Percentiles rank a stretch among this genome's conserved stretches.
These are phyloP conservation scores for Hyphopichia homilentoma DNA, from an alignment of 805 yeast genomes.

Conservation along the genomic window DNA sequence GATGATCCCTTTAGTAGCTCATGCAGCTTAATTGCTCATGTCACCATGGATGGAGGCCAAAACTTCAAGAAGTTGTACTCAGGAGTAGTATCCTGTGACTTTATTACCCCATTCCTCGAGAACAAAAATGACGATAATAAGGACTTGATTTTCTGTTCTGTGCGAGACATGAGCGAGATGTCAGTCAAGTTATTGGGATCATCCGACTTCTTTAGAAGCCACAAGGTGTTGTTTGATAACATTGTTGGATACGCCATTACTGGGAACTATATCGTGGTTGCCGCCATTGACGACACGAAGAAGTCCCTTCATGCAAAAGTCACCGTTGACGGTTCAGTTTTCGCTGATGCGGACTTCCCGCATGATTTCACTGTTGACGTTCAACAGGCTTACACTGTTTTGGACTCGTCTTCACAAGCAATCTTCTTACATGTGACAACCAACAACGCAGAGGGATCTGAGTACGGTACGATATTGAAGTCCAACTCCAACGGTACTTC, in stretches of 20 bases:
- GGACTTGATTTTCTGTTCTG: slow-evolving; percentile 64
- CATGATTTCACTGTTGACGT: slow-evolving; percentile 51
- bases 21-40: slow-evolving; percentile 58
- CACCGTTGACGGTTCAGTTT: slow-evolving; percentile 71
- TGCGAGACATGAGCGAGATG: slow-evolving; percentile 27
- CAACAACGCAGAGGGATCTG: slow-evolving; percentile 42
- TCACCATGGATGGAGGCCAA: slow-evolving; percentile 66
- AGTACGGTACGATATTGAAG: slow-evolving; percentile 77
- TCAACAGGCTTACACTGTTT: slow-evolving; percentile 59
- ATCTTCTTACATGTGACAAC: slow-evolving; percentile 84
- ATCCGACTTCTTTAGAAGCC: slow-evolving; percentile 47
- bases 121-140: slow-evolving; percentile 28
- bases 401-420: slow-evolving; percentile 69
- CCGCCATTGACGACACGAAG: slow-evolving; percentile 45
- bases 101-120: slow-evolving; percentile 54
- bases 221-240: slow-evolving; percentile 44
- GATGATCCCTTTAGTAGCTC: slow-evolving; percentile 33
- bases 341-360: slow-evolving; percentile 81
- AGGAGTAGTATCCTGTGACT: slow-evolving; percentile 61
- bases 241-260: slow-evolving; percentile 73
- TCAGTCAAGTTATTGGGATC: slow-evolving; percentile 42
- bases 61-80: slow-evolving; percentile 53
- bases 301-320: slow-evolving; percentile 61
- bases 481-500: slow-evolving; percentile 91
- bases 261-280: slow-evolving; percentile 71